Percentiles rank a stretch among this genome's conserved stretches.
Evolutionary conservation across 257 asterid genomes (phyloP).

Genomic region (Eucommia ulmoides): DNA sequence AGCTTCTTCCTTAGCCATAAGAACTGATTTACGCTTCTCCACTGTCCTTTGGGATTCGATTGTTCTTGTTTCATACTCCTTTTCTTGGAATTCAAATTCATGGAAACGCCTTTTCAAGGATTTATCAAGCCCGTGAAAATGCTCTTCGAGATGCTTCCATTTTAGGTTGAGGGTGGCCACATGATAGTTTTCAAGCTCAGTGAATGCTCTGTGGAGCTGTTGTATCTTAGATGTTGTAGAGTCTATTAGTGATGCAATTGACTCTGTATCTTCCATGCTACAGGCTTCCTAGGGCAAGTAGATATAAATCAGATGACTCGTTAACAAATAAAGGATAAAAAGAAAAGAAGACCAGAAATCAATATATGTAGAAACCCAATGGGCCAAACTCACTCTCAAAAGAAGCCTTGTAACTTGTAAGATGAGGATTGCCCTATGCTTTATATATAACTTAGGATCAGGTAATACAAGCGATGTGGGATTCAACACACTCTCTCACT

Average conservation of each 20-base stretch:
- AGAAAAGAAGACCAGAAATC: too few species aligned
- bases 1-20: conserved; percentile 67
- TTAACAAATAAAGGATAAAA: too few species aligned
- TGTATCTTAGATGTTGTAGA: conserved; percentile 79
- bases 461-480: too few species aligned
- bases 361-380: too few species aligned
- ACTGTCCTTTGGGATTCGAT: conserved; percentile 44
- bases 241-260: conserved; percentile 56
- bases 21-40: conserved; percentile 73
- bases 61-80: conserved; percentile 62
- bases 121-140: conserved; percentile 85
- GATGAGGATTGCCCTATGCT: too few species aligned
- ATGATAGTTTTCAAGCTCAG: conserved; percentile 91
- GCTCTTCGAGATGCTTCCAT: conserved; percentile 97
- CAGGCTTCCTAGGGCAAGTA: conserved; percentile 16
- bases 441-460: too few species aligned
- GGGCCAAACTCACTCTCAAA: too few species aligned
- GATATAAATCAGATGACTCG: background rate
- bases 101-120: conserved; percentile 92
- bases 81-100: conserved; percentile 87
- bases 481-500: too few species aligned
- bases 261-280: conserved; percentile 57
- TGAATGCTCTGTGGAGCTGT: conserved; percentile 87
- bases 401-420: too few species aligned
- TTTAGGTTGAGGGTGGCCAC: conserved; percentile 76